phyloP scores from a whole-genome alignment of 2,329 filamentous ascomycete species.

The Paraphoma chrysanthemicola region DNA sequence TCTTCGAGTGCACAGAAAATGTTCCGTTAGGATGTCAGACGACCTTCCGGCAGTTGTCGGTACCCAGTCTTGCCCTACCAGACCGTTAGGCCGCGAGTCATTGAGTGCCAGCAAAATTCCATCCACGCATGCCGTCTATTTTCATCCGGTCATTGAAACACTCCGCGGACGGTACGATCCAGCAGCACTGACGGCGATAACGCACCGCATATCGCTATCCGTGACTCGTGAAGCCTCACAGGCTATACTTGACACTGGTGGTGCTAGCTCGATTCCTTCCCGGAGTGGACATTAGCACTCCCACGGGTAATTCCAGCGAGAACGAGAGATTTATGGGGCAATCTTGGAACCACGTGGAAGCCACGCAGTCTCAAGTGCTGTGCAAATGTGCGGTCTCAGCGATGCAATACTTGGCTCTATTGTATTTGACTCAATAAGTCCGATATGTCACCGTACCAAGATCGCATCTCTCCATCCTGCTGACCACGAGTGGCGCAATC shows the following conservation, averaged over 20 bases:
- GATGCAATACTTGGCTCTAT: neutral
- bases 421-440: neutral
- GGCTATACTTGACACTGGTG: neutral
- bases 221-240: neutral
- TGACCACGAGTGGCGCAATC: constrained; percentile 4
- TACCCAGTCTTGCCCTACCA: neutral
- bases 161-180: neutral
- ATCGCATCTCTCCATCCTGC: neutral
- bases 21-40: neutral
- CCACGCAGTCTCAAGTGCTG: constrained; percentile 8
- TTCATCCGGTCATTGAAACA: neutral
- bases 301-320: neutral
- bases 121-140: neutral
- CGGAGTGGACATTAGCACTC: neutral
- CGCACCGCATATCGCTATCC: neutral
- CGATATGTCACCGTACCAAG: neutral
- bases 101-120: neutral
- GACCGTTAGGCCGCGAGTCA: neutral
- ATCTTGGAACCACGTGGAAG: constrained; percentile 16
- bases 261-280: neutral
- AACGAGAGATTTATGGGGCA: neutral
- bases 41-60: neutral
- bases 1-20: neutral
- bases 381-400: constrained; percentile 1
- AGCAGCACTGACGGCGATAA: neutral